Conservation (phyloP, 1,284 basidiomycete species). For the Cutaneotrichosporon sp. region DNA sequence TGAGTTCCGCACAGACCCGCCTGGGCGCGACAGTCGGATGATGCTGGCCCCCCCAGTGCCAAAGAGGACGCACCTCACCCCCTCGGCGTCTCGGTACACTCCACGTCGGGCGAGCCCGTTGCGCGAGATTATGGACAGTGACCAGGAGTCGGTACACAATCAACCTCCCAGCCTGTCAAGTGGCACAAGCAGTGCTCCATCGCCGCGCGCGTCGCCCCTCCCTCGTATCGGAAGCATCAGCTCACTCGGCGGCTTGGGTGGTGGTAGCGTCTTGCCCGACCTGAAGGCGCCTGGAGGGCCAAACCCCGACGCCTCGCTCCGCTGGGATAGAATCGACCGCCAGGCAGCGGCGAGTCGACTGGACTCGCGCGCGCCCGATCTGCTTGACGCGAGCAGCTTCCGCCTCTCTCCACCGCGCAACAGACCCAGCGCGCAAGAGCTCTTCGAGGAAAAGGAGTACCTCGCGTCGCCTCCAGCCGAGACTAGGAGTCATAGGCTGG, state of each 20-base stretch:
- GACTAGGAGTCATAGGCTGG: neutral
- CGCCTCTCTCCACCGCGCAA: slow-evolving; percentile 20
- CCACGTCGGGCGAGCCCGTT: slow-evolving; percentile 2
- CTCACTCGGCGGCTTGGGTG: neutral
- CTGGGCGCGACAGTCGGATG: neutral
- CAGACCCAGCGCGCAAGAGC: neutral
- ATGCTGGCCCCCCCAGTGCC: neutral
- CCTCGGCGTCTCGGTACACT: neutral
- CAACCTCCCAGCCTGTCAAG: neutral
- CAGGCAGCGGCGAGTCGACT: neutral
- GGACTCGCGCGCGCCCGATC: slow-evolving; percentile 4
- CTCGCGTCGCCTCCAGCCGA: neutral
- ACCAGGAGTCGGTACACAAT: neutral
- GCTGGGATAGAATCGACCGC: slow-evolving; percentile 6
- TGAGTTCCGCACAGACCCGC: neutral
- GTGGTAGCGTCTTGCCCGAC: neutral
- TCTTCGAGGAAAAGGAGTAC: slow-evolving; percentile 5
- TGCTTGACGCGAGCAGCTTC: slow-evolving; percentile 23
- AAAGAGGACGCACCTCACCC: neutral
- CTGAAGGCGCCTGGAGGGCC: neutral
- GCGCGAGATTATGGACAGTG: neutral
- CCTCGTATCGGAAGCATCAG: neutral
- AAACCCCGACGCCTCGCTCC: neutral
- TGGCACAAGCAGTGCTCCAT: neutral
- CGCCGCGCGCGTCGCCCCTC: neutral